phyloP scores from a whole-genome alignment of 805 yeast species.

The Jamesozyma rosinii region DNA sequence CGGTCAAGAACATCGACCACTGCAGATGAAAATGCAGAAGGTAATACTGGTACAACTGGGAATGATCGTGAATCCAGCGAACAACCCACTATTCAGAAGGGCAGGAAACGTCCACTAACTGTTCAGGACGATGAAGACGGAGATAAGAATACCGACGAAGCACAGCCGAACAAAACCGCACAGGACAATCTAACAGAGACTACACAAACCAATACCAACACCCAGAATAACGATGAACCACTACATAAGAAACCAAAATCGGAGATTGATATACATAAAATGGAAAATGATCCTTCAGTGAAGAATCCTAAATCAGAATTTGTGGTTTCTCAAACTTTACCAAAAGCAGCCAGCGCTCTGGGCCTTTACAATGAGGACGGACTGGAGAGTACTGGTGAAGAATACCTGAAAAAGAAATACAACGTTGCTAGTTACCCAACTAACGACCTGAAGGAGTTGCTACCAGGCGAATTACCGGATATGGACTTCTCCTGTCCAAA shows the following conservation, averaged over 20 bases:
- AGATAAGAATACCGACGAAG: not conserved
- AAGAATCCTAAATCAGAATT: constrained; percentile 71
- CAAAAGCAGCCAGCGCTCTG: constrained; percentile 52
- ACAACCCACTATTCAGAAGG: not conserved
- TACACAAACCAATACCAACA: not conserved
- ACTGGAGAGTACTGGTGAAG: constrained; percentile 58
- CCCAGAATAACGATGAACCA: constrained; percentile 2
- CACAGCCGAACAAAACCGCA: constrained; percentile 3
- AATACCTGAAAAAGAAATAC: constrained; percentile 61
- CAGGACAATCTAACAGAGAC: not conserved
- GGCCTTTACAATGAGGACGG: constrained; percentile 62
- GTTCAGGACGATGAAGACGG: not conserved
- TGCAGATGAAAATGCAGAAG: not conserved
- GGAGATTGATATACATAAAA: constrained; percentile 16
- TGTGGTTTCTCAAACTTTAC: constrained; percentile 60
- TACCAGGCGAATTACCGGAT: constrained; percentile 87
- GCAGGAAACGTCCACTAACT: not conserved
- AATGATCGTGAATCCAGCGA: not conserved
- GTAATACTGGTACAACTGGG: not conserved
- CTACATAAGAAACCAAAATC: constrained; percentile 15
- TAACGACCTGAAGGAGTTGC: constrained; percentile 56
- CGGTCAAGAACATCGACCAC: not conserved
- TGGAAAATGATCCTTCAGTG: constrained; percentile 48
- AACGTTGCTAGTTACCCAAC: constrained; percentile 90
- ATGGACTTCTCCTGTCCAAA: constrained; percentile 76